A percentile compares a stretch with the other conserved stretches of the same genome.
phyloP scores from a whole-genome alignment of 495 filamentous ascomycete genomes.

The Hypoxylon fragiforme region DNA sequence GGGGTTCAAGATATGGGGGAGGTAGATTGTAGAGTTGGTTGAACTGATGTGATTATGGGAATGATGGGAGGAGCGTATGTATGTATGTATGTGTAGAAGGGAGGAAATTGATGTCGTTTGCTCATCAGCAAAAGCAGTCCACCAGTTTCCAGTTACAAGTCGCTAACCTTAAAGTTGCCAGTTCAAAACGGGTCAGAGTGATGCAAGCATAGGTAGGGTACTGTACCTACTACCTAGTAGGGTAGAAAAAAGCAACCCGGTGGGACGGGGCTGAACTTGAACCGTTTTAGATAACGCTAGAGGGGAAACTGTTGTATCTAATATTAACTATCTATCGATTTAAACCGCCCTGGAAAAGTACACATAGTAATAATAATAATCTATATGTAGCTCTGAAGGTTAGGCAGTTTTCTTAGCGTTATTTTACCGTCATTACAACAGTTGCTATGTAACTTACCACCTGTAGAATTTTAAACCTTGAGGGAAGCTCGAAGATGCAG shows the following conservation, averaged over 20 bases:
- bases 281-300: no score
- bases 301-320: no score
- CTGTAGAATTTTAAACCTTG: neutral
- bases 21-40: conserved; percentile 5
- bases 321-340: no score
- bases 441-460: no score
- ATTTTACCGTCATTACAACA: neutral
- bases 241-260: no score
- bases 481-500: conserved; percentile 27
- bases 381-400: no score
- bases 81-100: conserved; percentile 9
- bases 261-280: no score
- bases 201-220: conserved; percentile 29
- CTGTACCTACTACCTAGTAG: no score
- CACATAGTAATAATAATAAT: no score
- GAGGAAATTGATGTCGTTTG: conserved; percentile 25
- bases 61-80: neutral
- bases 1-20: neutral
- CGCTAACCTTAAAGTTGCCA: neutral
- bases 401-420: neutral
- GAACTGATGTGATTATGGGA: conserved; percentile 16
- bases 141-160: no score
- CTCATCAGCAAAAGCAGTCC: conserved; percentile 18
- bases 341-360: no score
- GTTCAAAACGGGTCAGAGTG: conserved; percentile 27